phyloP scores from a whole-genome alignment of 345 rosid species.

The Psidium friedrichsthalianum region DNA sequence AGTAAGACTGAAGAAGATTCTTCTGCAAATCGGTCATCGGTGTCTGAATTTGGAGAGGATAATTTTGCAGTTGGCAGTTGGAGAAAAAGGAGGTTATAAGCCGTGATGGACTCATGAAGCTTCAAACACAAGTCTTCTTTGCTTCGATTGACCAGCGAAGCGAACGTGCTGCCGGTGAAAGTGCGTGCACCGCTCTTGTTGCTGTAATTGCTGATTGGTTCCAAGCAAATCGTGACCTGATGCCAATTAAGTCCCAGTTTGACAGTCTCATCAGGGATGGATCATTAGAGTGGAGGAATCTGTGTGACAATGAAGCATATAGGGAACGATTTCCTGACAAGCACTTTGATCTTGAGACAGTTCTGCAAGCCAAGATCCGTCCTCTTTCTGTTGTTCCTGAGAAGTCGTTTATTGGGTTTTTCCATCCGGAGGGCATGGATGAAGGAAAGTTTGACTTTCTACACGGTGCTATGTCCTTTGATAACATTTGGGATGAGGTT shows the following conservation, averaged over 20 bases:
- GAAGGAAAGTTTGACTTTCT: slow-evolving; percentile 68
- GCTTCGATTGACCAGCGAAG: slow-evolving; percentile 97
- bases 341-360: slow-evolving; percentile 93
- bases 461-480: slow-evolving; percentile 87
- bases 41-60: slow-evolving; percentile 88
- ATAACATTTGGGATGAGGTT: slow-evolving; percentile 91
- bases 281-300: slow-evolving; percentile 87
- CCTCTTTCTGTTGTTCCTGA: slow-evolving; percentile 53
- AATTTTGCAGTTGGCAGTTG: slow-evolving; percentile 82
- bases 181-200: slow-evolving; percentile 94
- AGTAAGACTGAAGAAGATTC: slow-evolving; percentile 60
- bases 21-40: slow-evolving; percentile 45
- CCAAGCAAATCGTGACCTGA: slow-evolving; percentile 55
- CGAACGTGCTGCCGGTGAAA: slow-evolving; percentile 89
- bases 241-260: slow-evolving; percentile 90
- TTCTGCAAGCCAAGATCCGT: slow-evolving; percentile 77
- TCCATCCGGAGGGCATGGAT: slow-evolving; percentile 77
- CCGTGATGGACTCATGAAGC: slow-evolving; percentile 90
- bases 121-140: slow-evolving; percentile 57
- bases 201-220: slow-evolving; percentile 96
- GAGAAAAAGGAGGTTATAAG: slow-evolving; percentile 65
- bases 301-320: slow-evolving; percentile 70
- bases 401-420: slow-evolving; percentile 87
- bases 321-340: slow-evolving; percentile 75
- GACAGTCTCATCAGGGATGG: slow-evolving; percentile 90